Base-by-base conservation (phyloP, 768 basidiomycete genomes). In the Tulasnella sp. region DNA sequence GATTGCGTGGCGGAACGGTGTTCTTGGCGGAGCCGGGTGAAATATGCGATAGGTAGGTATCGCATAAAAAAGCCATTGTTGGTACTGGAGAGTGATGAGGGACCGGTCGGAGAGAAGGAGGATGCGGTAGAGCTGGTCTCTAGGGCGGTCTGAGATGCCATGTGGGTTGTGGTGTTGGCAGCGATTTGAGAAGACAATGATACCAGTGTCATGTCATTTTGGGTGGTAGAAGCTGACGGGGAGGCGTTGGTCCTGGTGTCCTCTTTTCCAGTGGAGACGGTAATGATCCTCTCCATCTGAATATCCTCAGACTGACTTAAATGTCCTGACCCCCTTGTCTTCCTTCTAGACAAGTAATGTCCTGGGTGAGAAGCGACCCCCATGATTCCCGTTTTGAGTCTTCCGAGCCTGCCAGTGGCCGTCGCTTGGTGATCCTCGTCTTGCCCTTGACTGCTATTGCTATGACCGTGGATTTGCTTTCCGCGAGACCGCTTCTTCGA, bases 1-100 rank as follows among this genome's bases (percentile, higher is more conserved):
- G 75, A 72, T n/a, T 80, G 78, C 2, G 83, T 82, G 0, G 90
- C 87, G 1, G 76, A 73, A 30, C 81, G 71, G 68, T 91, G 87
- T 22, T 80, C 87, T n/a, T 77, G 79, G 1, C 85, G 78, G 12
- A 91, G 69, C 1, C 76, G 75, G 3, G 76, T 77, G 9, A 82
- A 58, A 31, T 77, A 65, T 2, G 61, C 31, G 60, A 57, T 60
- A 4, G 61, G 59, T 17, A 24, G 31, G 46, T 53, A 46, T 31
- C 46, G 42, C 45, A 30, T 25, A 50, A 41, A 27, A 42, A 31
- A 30, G 57, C 61, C 15, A 48, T 54, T 38, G 53, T 43, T 50
- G 50, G 41, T 45, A 58, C 24, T 31, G 53, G 41, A 24, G 21
- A 60, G 49, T 4, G 65, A 30, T 43, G 60, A 2, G 63, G 54